Evolutionary conservation across 2,329 filamentous ascomycete species (phyloP), one percentile per base, ranked within the genome.

Genomic region (Orbilia quercus): DNA sequence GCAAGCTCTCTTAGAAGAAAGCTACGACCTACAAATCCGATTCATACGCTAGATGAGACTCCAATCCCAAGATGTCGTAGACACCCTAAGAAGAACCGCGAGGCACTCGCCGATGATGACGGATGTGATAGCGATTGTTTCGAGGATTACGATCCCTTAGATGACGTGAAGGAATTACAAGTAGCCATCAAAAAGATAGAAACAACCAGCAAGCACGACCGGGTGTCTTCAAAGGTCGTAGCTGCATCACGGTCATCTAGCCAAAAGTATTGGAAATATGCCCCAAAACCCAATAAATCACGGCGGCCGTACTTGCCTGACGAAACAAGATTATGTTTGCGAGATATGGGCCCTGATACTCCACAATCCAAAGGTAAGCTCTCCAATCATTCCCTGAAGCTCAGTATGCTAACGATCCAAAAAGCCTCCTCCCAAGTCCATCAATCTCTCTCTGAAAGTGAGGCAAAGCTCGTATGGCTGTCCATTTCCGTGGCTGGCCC

Each of bases 141-240:
- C 38, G 76, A 76, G n/a, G 71, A 73, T 16, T 77, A 77, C 38
- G 77, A 76, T 25, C 76, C 76, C 1, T 69, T 76, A 16, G 70
- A 76, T 12, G 75, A 78, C 16, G 71, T 70, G 1, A n/a, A 57
- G 7, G 59, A 57, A 1, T 44, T 65, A 7, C 62, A 34, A 2
- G 65, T 42, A 28, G 36, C 63, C 22, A n/a, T 59, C 1, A 45
- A 42, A 34, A 63, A 36, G 25, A 31, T 38, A 16, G 44, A 60
- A n/a, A 42, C 28, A n/a, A 59, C 44, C 12, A 58, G 20, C 25
- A 18, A 31, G 7, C 18, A 28, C 18, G 25, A 16, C 11, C 38
- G 9, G 16, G 44, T 55, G 22, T 1, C 63, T 31, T 20, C n/a
- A 23, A 51, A 12, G 11, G 18, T 16, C 28, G 38, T 42, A 31